Percentiles rank a stretch among this genome's conserved stretches.
These are phyloP conservation scores for Pestalotiopsis sp. DNA, from an alignment of 2,329 filamentous ascomycete genomes.

Conservation along the genomic window DNA sequence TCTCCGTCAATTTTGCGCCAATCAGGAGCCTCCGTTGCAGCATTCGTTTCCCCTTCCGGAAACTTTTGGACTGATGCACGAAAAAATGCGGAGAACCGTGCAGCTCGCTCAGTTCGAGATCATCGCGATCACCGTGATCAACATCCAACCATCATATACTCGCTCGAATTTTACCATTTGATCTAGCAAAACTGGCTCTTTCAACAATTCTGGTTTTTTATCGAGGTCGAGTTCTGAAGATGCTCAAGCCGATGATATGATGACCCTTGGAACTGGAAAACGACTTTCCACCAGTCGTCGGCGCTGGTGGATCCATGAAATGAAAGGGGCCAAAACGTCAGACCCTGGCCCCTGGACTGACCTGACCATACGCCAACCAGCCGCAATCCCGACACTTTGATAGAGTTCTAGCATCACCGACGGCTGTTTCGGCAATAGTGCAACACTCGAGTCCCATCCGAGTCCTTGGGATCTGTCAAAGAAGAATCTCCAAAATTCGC, in stretches of 20 bases:
- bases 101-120: background rate
- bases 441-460: background rate
- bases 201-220: too few species aligned
- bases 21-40: background rate
- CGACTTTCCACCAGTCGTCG: background rate
- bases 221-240: background rate
- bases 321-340: slow-evolving; percentile 5
- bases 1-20: slow-evolving; percentile 6
- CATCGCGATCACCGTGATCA: background rate
- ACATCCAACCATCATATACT: background rate
- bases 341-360: background rate
- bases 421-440: background rate
- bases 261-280: background rate
- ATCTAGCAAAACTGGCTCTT: too few species aligned
- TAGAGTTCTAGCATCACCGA: background rate
- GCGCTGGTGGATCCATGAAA: background rate
- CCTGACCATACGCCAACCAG: background rate
- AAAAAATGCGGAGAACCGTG: background rate
- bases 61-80: background rate
- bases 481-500: background rate
- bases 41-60: background rate
- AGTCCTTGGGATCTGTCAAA: background rate
- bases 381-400: background rate
- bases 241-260: background rate
- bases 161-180: too few species aligned